Evolutionary conservation across 306 rosid species (phyloP).

Genomic region (Lathyrus tuberosus): DNA sequence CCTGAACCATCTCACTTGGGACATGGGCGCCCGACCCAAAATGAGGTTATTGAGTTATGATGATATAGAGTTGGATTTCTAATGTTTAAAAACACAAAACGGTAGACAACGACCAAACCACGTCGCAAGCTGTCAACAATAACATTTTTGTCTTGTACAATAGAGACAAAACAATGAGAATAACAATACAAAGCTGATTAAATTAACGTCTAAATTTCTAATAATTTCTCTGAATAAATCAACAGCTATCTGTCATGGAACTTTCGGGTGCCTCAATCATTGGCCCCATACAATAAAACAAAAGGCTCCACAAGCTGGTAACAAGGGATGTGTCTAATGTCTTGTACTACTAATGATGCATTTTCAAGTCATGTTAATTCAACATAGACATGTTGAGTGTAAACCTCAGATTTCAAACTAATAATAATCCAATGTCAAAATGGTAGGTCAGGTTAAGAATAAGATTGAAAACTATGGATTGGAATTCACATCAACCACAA

Average conservation of each 20-base stretch:
- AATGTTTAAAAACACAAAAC: not conserved
- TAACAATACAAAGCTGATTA: conserved; percentile 26
- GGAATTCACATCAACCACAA: not conserved
- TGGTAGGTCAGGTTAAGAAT: no score
- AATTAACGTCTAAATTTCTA: conserved; percentile 32
- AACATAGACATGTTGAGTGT: conserved; percentile 8
- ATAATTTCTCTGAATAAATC: conserved; percentile 38
- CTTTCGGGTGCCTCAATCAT: conserved; percentile 35
- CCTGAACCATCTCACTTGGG: no score
- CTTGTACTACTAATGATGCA: conserved; percentile 25
- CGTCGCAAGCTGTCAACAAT: conserved; percentile 44
- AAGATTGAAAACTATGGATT: conserved; percentile 16
- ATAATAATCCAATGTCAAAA: no score
- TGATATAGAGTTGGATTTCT: not conserved
- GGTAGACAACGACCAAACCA: conserved; percentile 34
- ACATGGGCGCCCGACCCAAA: no score
- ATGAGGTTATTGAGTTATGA: no score
- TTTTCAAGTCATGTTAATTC: conserved; percentile 1
- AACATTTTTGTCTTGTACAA: conserved; percentile 39
- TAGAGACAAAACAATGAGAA: conserved; percentile 39
- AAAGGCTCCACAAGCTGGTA: conserved; percentile 45
- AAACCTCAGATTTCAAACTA: conserved; percentile 31
- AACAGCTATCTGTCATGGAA: conserved; percentile 19
- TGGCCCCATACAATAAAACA: not conserved
- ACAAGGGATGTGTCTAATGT: conserved; percentile 32